Evolutionary conservation across 768 basidiomycete species (phyloP), one percentile per base, ranked within the genome.

Genomic region (Thelephora aurantiotincta): DNA sequence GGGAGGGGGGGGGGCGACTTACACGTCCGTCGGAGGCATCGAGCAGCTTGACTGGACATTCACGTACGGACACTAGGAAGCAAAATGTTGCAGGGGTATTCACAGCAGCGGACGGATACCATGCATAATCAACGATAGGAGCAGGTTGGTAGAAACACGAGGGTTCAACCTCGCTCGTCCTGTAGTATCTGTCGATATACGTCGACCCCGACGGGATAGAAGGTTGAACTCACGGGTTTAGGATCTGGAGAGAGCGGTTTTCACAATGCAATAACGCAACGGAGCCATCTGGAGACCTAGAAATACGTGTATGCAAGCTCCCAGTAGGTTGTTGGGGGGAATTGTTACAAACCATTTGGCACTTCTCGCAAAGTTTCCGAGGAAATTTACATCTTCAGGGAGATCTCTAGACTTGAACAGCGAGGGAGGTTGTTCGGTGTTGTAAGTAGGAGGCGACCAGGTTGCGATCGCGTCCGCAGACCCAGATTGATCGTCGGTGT

Each of bases 11-110:
- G n/a, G 43, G 45, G 43, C 35, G 9, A 58, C 74, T 43, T 57
- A 91, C 93, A 60, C 80, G 67, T 37, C 86, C 89, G 57, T 80
- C 77, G 0, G 65, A 66, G 0, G 78, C 94, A 56, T 98, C 89
- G 0, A 96, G 64, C 12, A 97, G 67, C 54, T 87, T 83, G 1
- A 97, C 76, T 0, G 93, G 92, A 38, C 76, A 76, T 59, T 94
- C 91, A 20, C 87, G 74, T 6, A 93, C 77, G 5, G 85, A 90
- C 0, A 84, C 75, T 0, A 89, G 65, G 58, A 92, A 92, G 61
- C 91, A 93, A 59, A 75, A 96, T 1, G 80, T 69, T 0, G 80
- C 71, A 0, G 77, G 74, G 38, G 79, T 68, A 6, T 58, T 55
- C 1, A 62, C 54, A 0, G 76, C 74, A 0, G 92, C 92, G 1